Evolutionary conservation across 2,329 filamentous ascomycete genomes (phyloP).

Genomic region (Colletotrichum sojae): DNA sequence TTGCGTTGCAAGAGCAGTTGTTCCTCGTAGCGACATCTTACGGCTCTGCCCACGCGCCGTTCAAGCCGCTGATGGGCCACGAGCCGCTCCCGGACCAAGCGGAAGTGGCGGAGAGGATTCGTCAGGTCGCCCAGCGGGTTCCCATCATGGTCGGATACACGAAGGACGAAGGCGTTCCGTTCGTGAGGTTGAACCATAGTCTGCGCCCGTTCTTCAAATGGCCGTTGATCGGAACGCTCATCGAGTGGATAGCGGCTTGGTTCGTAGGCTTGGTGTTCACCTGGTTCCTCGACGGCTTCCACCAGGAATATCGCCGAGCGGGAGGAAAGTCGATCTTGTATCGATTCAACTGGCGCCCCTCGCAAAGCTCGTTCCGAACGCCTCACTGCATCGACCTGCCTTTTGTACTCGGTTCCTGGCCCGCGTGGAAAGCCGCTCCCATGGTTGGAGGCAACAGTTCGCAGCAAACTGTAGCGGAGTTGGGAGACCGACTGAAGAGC

Average conservation of each 20-base stretch:
- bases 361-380: slow-evolving; percentile 29
- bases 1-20: slow-evolving; percentile 31
- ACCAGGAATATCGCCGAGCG: slow-evolving; percentile 4
- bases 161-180: slow-evolving; percentile 15
- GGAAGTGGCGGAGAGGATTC: not conserved
- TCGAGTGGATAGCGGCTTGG: slow-evolving; percentile 22
- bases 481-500: slow-evolving; percentile 33
- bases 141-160: slow-evolving; percentile 26
- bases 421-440: slow-evolving; percentile 42
- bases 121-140: not conserved
- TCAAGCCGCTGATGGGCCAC: slow-evolving; percentile 31
- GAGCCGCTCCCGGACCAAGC: slow-evolving; percentile 23
- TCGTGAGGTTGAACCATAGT: slow-evolving; percentile 9
- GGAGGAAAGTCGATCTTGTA: slow-evolving; percentile 21
- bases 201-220: not conserved
- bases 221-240: slow-evolving; percentile 12
- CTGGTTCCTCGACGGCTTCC: slow-evolving; percentile 7
- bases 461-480: slow-evolving; percentile 18
- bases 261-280: slow-evolving; percentile 22
- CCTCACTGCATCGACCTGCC: slow-evolving; percentile 42
- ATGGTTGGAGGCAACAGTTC: slow-evolving; percentile 36
- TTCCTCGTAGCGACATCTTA: slow-evolving; percentile 18
- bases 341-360: slow-evolving; percentile 24
- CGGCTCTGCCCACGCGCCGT: slow-evolving; percentile 17
- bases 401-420: slow-evolving; percentile 38